Conservation (phyloP, 108 stramenopile genomes). For the Heterococcus sp. region DNA sequence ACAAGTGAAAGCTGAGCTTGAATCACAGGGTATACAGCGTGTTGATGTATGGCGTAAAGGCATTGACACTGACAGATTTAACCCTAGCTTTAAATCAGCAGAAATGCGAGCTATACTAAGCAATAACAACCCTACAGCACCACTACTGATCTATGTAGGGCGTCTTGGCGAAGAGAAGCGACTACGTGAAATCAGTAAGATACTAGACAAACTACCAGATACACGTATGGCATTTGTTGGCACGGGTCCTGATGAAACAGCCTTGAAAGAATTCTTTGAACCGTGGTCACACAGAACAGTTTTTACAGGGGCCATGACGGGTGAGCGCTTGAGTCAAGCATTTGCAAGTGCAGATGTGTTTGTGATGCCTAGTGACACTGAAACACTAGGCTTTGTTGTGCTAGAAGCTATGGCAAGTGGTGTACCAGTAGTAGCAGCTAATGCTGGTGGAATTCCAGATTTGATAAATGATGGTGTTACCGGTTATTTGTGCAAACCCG, state of each 20-base stretch:
- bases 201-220: conserved; percentile 50
- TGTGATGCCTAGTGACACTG: conserved; percentile 71
- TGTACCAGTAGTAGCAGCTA: conserved; percentile 71
- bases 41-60: conserved; percentile 65
- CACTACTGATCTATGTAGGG: conserved; percentile 83
- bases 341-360: conserved; percentile 71
- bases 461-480: conserved; percentile 66
- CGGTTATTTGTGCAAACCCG: conserved; percentile 59
- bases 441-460: conserved; percentile 72
- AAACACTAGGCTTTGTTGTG: conserved; percentile 79
- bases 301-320: conserved; percentile 48
- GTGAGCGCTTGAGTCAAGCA: conserved; percentile 49
- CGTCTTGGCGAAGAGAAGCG: conserved; percentile 78
- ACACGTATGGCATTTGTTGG: conserved; percentile 68
- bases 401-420: conserved; percentile 78
- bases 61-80: conserved; percentile 57
- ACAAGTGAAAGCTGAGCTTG: conserved; percentile 80
- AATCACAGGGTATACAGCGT: conserved; percentile 73
- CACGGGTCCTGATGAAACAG: conserved; percentile 61
- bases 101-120: conserved; percentile 75
- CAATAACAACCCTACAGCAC: conserved; percentile 75
- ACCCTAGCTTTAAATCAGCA: conserved; percentile 68
- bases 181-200: conserved; percentile 22
- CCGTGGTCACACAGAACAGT: conserved; percentile 22
- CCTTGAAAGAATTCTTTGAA: conserved; percentile 59